phyloP scores from a whole-genome alignment of 2,329 filamentous ascomycete species.

The Fusarium clavum region DNA sequence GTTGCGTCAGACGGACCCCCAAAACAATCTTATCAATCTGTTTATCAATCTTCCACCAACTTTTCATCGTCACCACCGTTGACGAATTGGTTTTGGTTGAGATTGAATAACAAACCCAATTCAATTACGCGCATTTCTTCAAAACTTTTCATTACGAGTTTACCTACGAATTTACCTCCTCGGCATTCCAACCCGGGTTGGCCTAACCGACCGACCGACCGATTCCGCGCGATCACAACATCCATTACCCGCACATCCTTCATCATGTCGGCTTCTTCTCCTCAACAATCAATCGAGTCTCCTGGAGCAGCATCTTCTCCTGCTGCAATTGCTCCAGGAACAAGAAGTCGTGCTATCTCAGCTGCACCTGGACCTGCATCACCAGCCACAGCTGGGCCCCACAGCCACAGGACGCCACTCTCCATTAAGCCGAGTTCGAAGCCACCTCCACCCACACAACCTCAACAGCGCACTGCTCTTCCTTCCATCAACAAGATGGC shows the following conservation, averaged over 20 bases:
- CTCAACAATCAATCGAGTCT: conserved; percentile 33
- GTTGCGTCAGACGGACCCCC: conserved; percentile 20
- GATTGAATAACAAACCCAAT: not conserved
- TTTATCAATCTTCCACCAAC: conserved; percentile 7
- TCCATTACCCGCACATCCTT: conserved; percentile 21
- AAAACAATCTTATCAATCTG: conserved; percentile 41
- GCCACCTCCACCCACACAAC: conserved; percentile 48
- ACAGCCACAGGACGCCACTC: conserved; percentile 47
- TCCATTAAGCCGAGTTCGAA: conserved; percentile 47
- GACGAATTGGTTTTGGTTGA: conserved; percentile 6
- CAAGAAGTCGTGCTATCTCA: conserved; percentile 43
- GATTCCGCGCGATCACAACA: conserved; percentile 29
- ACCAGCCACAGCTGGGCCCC: conserved; percentile 41
- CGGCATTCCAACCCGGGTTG: conserved; percentile 47
- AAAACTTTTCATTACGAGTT: not conserved
- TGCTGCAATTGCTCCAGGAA: conserved; percentile 26
- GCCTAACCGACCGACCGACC: conserved; percentile 39
- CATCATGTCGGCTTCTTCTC: conserved; percentile 45
- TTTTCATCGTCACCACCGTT: conserved; percentile 6
- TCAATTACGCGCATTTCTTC: not conserved
- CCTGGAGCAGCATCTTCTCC: conserved; percentile 35
- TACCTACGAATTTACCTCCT: conserved; percentile 12
- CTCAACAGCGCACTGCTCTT: conserved; percentile 50
- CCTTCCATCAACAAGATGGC: conserved; percentile 58
- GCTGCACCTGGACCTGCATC: conserved; percentile 36